Base-by-base conservation (phyloP, 306 rosid genomes). In the Cicer pinnatifidum region DNA sequence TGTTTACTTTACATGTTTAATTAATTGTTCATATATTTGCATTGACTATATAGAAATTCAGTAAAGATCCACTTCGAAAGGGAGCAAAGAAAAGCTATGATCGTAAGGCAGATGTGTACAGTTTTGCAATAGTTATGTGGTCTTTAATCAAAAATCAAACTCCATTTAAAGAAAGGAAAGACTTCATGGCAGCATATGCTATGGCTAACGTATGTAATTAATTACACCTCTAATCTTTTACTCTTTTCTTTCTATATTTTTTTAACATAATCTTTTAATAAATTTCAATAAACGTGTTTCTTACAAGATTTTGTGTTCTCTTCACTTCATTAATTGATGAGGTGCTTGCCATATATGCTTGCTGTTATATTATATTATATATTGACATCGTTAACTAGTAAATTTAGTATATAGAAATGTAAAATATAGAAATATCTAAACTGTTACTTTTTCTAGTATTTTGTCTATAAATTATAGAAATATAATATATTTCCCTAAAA, bases 181-280 rank as follows among this genome's bases (percentile, higher is more conserved):
- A 50, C 17, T 9, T 87, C n/a, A 69, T 88, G 79, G 97, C 86
- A 9, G 97, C 97, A 67, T 91, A 84, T 75, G 93, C 90, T 39
- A 38, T 84, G 17, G 79, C 8, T 66, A 75, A 75, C 1, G 97
- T 88, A 84, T 44, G 84, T 17, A 33, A 53, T 60, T 9, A 11
- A 11, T 70, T 47, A 12, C 12, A 35, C 39, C 67, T 65, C 46
- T 53, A 35, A 52, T 4, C 43, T 54, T 67, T 33, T 11, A 19
- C 16, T 1, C 15, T 9, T 16, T 50, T 48, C 0, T 8, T 17
- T n/a, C 5, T 20, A 28, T 28, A 28, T 12, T 19, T 50, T 38
- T 43, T 15, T 69, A 19, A 6, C 6, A 11, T 9, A 9, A 67
- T 45, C 12, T 50, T 54, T 54, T 53, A 39, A 12, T 64, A 12